Evolutionary conservation across 768 basidiomycete genomes (phyloP).

Genomic region (Tylopilus rubrobrunneus): DNA sequence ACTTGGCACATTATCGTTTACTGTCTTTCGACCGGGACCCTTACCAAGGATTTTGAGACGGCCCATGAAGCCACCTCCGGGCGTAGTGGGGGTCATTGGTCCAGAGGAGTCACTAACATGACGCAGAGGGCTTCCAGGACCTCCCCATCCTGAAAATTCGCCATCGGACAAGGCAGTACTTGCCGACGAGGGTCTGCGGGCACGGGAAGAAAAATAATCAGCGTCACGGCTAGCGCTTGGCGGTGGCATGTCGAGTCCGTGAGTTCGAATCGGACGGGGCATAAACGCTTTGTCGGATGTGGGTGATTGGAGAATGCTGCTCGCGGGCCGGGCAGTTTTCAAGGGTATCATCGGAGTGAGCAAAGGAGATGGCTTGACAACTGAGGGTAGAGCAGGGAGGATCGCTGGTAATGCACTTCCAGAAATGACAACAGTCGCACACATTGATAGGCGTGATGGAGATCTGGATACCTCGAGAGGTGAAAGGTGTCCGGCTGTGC

Average conservation of each 20-base stretch:
- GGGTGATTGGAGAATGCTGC: slow-evolving; percentile 46
- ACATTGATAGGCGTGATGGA: slow-evolving; percentile 23
- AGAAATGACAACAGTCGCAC: slow-evolving; percentile 52
- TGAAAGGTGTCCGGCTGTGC: slow-evolving; percentile 22
- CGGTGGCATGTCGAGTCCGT: slow-evolving; percentile 39
- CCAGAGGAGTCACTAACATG: slow-evolving; percentile 28
- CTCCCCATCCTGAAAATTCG: slow-evolving; percentile 43
- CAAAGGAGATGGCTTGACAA: slow-evolving; percentile 50
- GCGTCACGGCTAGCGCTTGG: slow-evolving; percentile 29
- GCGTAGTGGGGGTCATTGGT: slow-evolving; percentile 46
- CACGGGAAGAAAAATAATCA: slow-evolving; percentile 53
- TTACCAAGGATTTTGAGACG: slow-evolving; percentile 75
- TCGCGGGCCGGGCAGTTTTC: slow-evolving; percentile 26
- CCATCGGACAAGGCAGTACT: slow-evolving; percentile 44
- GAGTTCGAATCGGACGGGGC: slow-evolving; percentile 38
- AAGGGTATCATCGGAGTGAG: slow-evolving; percentile 58
- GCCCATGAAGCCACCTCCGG: slow-evolving; percentile 66
- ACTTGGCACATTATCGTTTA: slow-evolving; percentile 19
- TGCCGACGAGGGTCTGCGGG: slow-evolving; percentile 44
- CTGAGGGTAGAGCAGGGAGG: slow-evolving; percentile 43
- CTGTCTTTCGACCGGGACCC: slow-evolving; percentile 36
- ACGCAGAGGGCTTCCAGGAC: slow-evolving; percentile 35
- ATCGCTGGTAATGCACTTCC: slow-evolving; percentile 65
- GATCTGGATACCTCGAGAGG: slow-evolving; percentile 29
- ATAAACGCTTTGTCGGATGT: slow-evolving; percentile 27